Conservation (phyloP, 1,139 yeast species). For the Blastobotrys apis region DNA sequence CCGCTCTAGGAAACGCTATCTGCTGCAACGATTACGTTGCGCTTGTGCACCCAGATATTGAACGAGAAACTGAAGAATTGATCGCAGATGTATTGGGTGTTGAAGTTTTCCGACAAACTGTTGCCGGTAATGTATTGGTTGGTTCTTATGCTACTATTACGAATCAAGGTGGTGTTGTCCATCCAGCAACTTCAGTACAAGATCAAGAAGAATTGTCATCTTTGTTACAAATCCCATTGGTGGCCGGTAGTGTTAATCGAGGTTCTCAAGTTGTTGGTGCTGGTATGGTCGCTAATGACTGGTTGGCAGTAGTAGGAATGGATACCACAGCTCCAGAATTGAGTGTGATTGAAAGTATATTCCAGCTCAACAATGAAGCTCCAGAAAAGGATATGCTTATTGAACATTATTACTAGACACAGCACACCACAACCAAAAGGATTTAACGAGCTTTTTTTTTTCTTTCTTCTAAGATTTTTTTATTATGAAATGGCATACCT, state of each 20-base stretch:
- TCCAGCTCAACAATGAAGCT: constrained; percentile 44
- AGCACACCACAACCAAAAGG: no score
- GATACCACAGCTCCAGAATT: constrained; percentile 99
- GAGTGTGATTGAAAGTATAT: constrained; percentile 93
- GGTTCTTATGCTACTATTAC: constrained; percentile 94
- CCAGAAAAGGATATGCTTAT: constrained; percentile 40
- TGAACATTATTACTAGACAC: constrained; percentile 39
- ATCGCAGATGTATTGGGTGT: constrained; percentile 99
- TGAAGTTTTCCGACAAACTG: constrained; percentile 98
- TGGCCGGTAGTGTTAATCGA: constrained; percentile 97
- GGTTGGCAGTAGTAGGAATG: constrained; percentile 94
- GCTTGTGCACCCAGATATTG: constrained; percentile 97
- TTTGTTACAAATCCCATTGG: constrained; percentile 92
- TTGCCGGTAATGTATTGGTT: constrained; percentile 95
- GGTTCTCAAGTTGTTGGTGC: constrained; percentile 98
- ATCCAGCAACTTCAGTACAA: constrained; percentile 94
- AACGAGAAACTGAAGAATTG: constrained; percentile 97
- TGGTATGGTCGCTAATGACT: constrained; percentile 97
- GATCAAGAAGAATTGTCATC: constrained; percentile 98
- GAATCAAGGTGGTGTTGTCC: constrained; percentile 97
- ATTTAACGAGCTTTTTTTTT: background rate
- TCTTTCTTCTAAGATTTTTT: background rate
- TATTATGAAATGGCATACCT: no score
- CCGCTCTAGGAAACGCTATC: constrained; percentile 95
- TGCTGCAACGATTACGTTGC: constrained; percentile 99